Base-by-base conservation (phyloP, 202 grass and related monocot species). In the Eragrostis tef region DNA sequence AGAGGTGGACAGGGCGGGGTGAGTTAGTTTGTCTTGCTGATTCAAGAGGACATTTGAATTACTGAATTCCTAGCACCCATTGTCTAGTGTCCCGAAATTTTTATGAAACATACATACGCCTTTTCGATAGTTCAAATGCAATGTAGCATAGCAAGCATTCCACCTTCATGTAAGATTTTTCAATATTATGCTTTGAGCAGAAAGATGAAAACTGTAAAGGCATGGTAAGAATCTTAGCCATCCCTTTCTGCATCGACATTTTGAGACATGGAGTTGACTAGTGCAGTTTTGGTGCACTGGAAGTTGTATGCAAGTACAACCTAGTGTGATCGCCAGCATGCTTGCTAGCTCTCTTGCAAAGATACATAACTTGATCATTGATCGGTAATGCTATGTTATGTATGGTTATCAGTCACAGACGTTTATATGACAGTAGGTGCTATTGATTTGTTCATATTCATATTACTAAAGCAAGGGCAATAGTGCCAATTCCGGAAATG, bases 1-100 rank as follows among this genome's bases (percentile, higher is more conserved):
- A 98, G 88, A 69, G 92, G 95, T 75, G 95, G 95, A 79, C 95
- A 91, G 77, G 95, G 90, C 12, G 92, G 95, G 87, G 95, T 98
- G 86, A 15, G 58, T 16, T 54, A 16, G 58, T 61, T 47, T 51
- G 9, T 75, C 14, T 70, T 29, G 50, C 11, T 24, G 24, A 16
- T 79, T 49, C 48, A 56, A 70, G 24, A 56, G 20, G 24, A 26
- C 34, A 15, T 53, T 12, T 62, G 21, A 62, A 80, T 80, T 56
- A n/a, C 34, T 71, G 17, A 62, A 80, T 80, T 56, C 19, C 34
- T 71, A 46, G 46, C 15, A 26, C 13, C 24, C 69, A 79, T 63
- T 4, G 2, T 1, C 2, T 22, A 25, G 0, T 6, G 11, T 36
- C 5, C 16, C 48, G 0, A 43, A 61, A 79, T 51, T 67, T 67